These are phyloP conservation scores for Entomophthora muscae DNA, from an alignment of 371 early-diverging fungal genomes.

Conservation along the genomic window DNA sequence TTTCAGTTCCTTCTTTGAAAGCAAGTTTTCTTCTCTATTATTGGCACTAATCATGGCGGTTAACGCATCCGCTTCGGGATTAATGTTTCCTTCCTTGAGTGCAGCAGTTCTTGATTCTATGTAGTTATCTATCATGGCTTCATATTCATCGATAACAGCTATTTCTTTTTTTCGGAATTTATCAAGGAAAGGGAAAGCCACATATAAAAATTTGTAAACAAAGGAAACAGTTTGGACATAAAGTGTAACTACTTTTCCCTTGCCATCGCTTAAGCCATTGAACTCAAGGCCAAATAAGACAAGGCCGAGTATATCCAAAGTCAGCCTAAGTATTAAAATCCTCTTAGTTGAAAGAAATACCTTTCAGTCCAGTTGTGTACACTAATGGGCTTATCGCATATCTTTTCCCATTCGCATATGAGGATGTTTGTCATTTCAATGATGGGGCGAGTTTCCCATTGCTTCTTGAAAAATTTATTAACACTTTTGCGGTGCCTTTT, in stretches of 20 bases:
- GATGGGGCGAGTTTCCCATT: background rate
- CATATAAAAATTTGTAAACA: background rate
- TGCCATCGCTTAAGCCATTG: slow-evolving; percentile 2
- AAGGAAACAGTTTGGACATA: background rate
- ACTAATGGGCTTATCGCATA: background rate
- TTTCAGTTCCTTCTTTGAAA: background rate
- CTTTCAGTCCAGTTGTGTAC: slow-evolving; percentile 2
- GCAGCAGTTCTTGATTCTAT: background rate
- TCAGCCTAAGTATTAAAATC: background rate
- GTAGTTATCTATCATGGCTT: background rate
- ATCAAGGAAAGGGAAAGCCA: slow-evolving; percentile 4
- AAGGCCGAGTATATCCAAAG: slow-evolving; percentile 4
- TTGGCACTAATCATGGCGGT: slow-evolving; percentile 3
- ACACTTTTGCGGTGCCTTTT: background rate
- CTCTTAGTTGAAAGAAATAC: background rate
- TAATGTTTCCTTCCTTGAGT: background rate
- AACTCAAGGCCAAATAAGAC: slow-evolving; percentile 7
- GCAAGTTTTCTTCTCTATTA: background rate
- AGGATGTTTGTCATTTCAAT: background rate
- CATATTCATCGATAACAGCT: background rate
- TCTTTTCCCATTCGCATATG: background rate
- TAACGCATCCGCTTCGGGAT: slow-evolving; percentile 3
- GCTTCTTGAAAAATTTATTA: slow-evolving; percentile 5
- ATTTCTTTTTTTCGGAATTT: background rate
- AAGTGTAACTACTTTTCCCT: background rate